Percentiles rank a stretch among this genome's conserved stretches.
Conservation (phyloP, 192 early-diverging fungal species). For the Podila clonocystis region DNA sequence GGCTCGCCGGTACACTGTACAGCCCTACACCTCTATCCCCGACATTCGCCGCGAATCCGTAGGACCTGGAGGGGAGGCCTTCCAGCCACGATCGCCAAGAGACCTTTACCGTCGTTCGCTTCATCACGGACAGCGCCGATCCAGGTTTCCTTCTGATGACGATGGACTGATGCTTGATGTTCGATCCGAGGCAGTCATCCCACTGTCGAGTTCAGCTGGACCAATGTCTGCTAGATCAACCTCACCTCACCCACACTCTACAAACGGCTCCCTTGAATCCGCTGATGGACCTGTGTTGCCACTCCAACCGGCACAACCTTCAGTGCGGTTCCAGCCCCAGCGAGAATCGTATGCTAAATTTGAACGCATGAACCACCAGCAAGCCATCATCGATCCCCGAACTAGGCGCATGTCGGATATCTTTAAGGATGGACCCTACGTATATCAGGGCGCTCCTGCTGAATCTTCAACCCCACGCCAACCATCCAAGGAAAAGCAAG, state of each 20-base stretch:
- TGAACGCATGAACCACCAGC: conserved; percentile 43
- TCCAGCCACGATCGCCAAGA: neutral
- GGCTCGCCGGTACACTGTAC: conserved; percentile 36
- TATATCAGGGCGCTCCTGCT: conserved; percentile 17
- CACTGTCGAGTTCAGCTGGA: conserved; percentile 16
- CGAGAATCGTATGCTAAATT: conserved; percentile 33
- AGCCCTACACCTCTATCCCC: conserved; percentile 29
- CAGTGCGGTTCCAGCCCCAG: conserved; percentile 19
- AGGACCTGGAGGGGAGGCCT: neutral
- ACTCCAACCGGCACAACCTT: conserved; percentile 38
- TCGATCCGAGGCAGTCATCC: conserved; percentile 16
- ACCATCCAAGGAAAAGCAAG: conserved; percentile 9
- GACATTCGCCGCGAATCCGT: conserved; percentile 12
- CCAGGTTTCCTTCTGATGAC: conserved; percentile 17
- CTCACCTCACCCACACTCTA: conserved; percentile 18
- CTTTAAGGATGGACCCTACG: conserved; percentile 42
- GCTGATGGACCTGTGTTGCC: conserved; percentile 21
- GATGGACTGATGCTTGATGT: conserved; percentile 7
- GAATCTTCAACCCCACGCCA: neutral
- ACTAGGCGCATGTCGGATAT: conserved; percentile 44
- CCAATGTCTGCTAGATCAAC: conserved; percentile 27
- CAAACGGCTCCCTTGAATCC: conserved; percentile 17
- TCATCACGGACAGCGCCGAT: conserved; percentile 8
- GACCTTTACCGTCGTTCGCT: conserved; percentile 19
- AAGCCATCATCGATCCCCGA: conserved; percentile 15